Percentiles rank a stretch among this genome's conserved stretches.
Evolutionary conservation across 306 rosid species (phyloP).

Genomic region (Glycyrrhiza uralensis): DNA sequence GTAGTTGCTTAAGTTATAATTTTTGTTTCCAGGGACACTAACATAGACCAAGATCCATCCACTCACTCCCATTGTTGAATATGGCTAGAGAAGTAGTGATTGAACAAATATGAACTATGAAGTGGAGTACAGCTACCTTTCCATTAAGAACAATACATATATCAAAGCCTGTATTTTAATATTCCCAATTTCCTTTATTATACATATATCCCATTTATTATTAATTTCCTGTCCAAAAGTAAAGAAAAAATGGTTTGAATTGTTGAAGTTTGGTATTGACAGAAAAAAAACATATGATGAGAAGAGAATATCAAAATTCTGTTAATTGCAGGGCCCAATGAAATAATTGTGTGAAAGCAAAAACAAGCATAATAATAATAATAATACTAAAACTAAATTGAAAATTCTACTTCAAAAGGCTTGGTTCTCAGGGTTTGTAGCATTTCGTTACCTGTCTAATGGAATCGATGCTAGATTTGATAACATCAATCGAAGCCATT

Average conservation of each 20-base stretch:
- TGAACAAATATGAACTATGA: neutral
- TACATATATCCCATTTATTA: neutral
- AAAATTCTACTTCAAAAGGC: neutral
- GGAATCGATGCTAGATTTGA: conserved; percentile 68
- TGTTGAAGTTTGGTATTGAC: neutral
- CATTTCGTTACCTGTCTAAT: conserved; percentile 55
- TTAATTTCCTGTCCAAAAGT: neutral
- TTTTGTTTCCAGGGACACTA: neutral
- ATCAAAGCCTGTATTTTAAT: neutral
- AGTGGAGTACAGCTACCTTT: neutral
- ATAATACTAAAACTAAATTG: neutral
- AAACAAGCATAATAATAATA: neutral
- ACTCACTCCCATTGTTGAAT: neutral
- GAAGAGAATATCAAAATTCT: neutral
- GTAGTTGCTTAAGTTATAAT: neutral
- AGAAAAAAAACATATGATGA: too few species aligned
- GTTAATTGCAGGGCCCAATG: neutral
- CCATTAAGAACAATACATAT: neutral
- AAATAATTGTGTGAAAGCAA: neutral
- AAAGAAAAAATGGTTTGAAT: neutral
- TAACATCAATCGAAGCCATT: conserved; percentile 75
- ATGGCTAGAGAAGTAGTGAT: neutral
- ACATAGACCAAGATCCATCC: neutral
- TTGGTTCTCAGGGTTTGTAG: neutral
- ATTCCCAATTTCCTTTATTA: neutral